phyloP scores from a whole-genome alignment of 371 early-diverging fungal genomes.

The Mortierella sp. region DNA sequence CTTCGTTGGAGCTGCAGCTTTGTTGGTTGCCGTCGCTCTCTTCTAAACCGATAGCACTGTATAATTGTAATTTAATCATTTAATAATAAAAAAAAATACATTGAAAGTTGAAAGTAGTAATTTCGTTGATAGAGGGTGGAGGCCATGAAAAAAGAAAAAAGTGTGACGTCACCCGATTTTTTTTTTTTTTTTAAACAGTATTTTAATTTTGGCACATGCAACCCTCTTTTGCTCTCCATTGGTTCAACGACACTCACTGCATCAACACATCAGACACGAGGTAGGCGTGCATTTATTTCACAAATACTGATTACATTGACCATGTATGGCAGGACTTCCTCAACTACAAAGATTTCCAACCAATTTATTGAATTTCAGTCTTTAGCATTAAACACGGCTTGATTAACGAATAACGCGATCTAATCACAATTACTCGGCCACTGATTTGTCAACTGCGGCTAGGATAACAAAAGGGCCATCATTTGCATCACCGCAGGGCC shows the following conservation, averaged over 20 bases:
- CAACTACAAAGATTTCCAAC: too few relatives aligned
- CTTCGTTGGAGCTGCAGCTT: conserved; percentile 33
- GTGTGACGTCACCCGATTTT: neutral
- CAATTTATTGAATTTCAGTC: too few relatives aligned
- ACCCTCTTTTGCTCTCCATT: conserved; percentile 2
- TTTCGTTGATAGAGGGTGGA: too few relatives aligned
- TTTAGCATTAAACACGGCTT: neutral
- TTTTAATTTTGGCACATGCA: neutral
- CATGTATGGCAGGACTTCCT: too few relatives aligned
- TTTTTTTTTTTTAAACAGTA: conserved; percentile 1
- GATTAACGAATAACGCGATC: neutral
- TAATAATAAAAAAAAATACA: too few relatives aligned
- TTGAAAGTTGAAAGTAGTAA: too few relatives aligned
- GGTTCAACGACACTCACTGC: neutral
- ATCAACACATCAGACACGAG: neutral
- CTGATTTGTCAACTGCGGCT: neutral
- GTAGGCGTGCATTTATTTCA: neutral
- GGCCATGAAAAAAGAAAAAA: neutral
- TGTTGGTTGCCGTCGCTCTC: conserved; percentile 29
- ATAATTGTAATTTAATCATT: neutral
- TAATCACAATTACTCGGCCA: neutral
- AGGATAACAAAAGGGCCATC: conserved; percentile 2
- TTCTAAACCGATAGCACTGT: conserved; percentile 14
- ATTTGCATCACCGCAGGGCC: conserved; percentile 5
- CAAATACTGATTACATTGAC: neutral